A percentile compares a stretch with the other conserved stretches of the same genome.
Evolutionary conservation across 1,284 basidiomycete species (phyloP).

Genomic region (Meripilus lineatus): DNA sequence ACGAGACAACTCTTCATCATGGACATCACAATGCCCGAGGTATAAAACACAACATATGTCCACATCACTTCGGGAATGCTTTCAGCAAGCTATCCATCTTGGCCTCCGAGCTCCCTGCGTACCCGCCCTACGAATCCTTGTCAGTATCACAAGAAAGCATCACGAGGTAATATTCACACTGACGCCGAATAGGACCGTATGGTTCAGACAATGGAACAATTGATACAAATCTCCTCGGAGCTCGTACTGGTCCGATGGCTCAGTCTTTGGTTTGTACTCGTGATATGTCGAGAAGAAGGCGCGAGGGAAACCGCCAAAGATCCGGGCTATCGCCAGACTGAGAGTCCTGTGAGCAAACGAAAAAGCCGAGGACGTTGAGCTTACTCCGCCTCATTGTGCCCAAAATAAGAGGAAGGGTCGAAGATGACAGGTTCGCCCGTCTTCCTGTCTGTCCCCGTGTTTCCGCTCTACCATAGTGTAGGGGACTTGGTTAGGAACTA

Average conservation of each 20-base stretch:
- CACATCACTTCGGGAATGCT: constrained; percentile 19
- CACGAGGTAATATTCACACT: constrained; percentile 22
- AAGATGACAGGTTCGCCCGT: constrained; percentile 69
- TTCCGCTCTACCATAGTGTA: constrained; percentile 65
- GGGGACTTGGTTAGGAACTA: constrained; percentile 19
- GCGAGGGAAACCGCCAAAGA: constrained; percentile 77
- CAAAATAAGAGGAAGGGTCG: constrained; percentile 81
- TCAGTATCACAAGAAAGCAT: constrained; percentile 4
- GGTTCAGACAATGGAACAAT: constrained; percentile 86
- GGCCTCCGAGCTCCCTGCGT: constrained; percentile 45
- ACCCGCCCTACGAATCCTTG: constrained; percentile 41
- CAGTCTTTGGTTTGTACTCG: constrained; percentile 56
- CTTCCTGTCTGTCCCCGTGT: constrained; percentile 53
- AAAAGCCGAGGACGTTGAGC: no score
- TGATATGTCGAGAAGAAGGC: constrained; percentile 78
- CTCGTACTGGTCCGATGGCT: constrained; percentile 67
- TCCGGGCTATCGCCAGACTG: constrained; percentile 76
- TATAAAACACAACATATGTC: no score
- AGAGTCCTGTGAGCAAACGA: no score
- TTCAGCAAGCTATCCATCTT: constrained; percentile 52
- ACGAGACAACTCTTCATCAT: not conserved
- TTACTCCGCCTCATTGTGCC: constrained; percentile 85
- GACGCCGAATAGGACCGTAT: constrained; percentile 71
- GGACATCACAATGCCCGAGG: no score
- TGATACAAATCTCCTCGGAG: constrained; percentile 74